phyloP scores from a whole-genome alignment of 208 protist species.

The Novymonas esmeraldas region DNA sequence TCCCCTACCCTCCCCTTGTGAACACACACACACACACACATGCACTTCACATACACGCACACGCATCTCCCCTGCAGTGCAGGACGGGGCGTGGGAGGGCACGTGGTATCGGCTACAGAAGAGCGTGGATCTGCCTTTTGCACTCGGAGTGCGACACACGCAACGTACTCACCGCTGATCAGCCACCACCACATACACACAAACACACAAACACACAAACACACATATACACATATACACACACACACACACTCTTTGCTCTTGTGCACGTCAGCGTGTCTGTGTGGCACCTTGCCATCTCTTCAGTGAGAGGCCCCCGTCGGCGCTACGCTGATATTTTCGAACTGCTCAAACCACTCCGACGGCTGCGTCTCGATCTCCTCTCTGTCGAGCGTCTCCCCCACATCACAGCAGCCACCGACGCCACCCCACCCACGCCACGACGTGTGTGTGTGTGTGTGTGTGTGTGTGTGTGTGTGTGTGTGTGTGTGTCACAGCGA shows the following conservation, averaged over 20 bases:
- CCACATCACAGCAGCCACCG: conserved; percentile 9
- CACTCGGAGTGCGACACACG: too few species aligned
- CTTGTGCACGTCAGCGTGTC: too few species aligned
- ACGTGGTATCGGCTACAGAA: too few species aligned
- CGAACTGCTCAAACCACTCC: too few species aligned
- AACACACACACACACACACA: not conserved
- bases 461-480: not conserved
- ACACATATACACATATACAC: conserved; percentile 8
- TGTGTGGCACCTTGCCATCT: conserved; percentile 16
- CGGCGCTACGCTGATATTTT: too few species aligned
- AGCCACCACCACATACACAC: not conserved
- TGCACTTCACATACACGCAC: not conserved
- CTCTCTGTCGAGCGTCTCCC: too few species aligned
- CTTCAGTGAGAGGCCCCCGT: too few species aligned
- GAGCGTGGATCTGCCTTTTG: not conserved
- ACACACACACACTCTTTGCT: not conserved
- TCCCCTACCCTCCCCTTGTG: not conserved
- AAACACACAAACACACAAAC: conserved; percentile 22
- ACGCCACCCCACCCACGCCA: not conserved
- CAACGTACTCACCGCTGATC: too few species aligned
- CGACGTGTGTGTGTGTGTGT: not conserved
- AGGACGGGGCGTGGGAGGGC: too few species aligned
- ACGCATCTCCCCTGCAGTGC: not conserved
- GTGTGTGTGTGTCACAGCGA: too few species aligned
- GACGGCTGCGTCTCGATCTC: too few species aligned